Evolutionary conservation across 2,329 filamentous ascomycete species (phyloP), one percentile per base, ranked within the genome.

Genomic region (Podosphaera xanthii): DNA sequence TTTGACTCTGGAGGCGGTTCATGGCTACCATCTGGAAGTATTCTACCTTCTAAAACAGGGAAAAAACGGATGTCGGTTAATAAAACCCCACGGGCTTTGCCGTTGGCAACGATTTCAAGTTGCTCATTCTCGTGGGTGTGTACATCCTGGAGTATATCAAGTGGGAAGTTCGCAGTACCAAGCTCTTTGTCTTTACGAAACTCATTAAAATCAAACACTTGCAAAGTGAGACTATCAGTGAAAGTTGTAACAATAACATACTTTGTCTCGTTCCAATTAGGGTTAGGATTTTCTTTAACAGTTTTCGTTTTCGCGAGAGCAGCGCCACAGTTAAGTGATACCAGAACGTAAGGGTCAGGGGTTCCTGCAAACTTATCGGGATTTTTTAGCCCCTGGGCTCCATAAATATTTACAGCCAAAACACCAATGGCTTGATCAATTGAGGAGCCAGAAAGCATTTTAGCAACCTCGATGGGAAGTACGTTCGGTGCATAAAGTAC

Each of bases 401-500:
- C 86, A 70, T 98, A 88, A 62, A 98, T 78, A 5, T 89, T 95
- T 62, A 98, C 76, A 33, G 91, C 91, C 58, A 98, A 72, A 7
- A 98, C 90, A 70, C 92, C 92, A 67, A 98, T 88, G 9, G 92
- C 92, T 72, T 95, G 87, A 69, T 98, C 94, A 57, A 98, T 87
- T 0, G 92, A 83, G 60, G 86, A 91, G 61, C 92, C 92, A 50
- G 91, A 87, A 63, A 98, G 77, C 87, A 98, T 92, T 77, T 98
- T 97, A 65, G 92, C 92, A 60, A 98, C 88, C 69, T 98, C 92
- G 64, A 98, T 92, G 14, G 92, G 92, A 76, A 98, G 98, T 57
- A 97, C 89, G 66, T 98, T 95, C 7, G 92, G 92, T 44, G 82
- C 84, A 69, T 98, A 98, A 88, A 98, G 95, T 85, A 98, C 97